A percentile compares a stretch with the other conserved stretches of the same genome.
Evolutionary conservation across 2,329 filamentous ascomycete genomes (phyloP).

Genomic region (Clarireedia paspali): DNA sequence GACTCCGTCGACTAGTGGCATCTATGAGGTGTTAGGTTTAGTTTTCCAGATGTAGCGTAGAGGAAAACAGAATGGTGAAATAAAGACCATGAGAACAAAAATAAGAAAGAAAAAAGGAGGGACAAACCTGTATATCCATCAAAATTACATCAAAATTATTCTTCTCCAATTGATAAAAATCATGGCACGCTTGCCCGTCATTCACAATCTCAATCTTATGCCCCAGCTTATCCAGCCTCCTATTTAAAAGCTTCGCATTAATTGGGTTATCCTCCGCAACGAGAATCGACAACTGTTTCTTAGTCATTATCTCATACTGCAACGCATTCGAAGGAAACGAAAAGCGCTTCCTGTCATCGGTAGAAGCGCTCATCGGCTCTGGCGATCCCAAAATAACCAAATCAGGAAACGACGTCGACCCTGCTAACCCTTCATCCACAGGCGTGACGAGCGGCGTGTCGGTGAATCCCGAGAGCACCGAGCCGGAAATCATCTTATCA

Average conservation of each 20-base stretch:
- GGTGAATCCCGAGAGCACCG: background rate
- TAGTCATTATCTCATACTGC: background rate
- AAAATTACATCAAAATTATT: constrained; percentile 68
- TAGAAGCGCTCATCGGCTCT: background rate
- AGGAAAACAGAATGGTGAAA: background rate
- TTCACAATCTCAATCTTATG: constrained; percentile 65
- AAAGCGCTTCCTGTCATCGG: background rate
- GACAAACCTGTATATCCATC: constrained; percentile 84
- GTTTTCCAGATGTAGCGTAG: background rate
- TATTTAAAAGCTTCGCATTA: constrained; percentile 75
- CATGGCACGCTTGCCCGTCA: constrained; percentile 79
- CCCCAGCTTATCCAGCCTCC: constrained; percentile 68
- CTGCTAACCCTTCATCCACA: background rate
- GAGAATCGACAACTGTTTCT: constrained; percentile 41
- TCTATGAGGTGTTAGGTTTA: constrained; percentile 41
- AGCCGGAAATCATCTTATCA: background rate
- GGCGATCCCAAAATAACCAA: background rate
- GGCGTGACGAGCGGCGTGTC: constrained; percentile 1
- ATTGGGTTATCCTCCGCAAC: constrained; percentile 86
- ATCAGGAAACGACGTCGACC: constrained; percentile 2
- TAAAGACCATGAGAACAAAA: background rate
- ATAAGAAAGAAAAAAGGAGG: background rate
- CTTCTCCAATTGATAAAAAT: constrained; percentile 56
- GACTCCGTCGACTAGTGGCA: constrained; percentile 85
- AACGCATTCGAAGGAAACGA: background rate